Conservation (phyloP, 352 stramenopile genomes). For the Phytopythium litorale region DNA sequence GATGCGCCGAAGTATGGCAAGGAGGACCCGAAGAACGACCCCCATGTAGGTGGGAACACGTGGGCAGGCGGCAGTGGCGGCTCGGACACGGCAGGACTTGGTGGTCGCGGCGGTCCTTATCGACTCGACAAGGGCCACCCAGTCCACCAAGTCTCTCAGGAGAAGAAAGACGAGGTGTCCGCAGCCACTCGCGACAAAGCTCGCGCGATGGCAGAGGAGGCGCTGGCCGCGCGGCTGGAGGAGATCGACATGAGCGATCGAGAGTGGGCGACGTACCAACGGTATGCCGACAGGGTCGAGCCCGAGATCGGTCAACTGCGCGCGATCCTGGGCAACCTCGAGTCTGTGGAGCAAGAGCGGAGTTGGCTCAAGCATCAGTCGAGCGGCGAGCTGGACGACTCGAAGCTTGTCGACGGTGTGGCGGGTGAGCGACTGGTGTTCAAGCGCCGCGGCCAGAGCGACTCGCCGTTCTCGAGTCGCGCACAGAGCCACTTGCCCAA, state of each 20-base stretch:
- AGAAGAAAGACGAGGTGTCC: constrained; percentile 91
- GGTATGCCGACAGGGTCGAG: constrained; percentile 69
- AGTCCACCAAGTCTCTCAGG: constrained; percentile 93
- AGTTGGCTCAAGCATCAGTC: constrained; percentile 93
- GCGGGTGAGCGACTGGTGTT: constrained; percentile 92
- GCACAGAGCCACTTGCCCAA: constrained; percentile 50
- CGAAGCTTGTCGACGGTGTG: constrained; percentile 92
- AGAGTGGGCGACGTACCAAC: constrained; percentile 78
- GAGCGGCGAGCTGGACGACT: constrained; percentile 94
- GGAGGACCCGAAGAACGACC: constrained; percentile 91
- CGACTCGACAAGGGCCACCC: constrained; percentile 92
- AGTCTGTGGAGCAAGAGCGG: constrained; percentile 83
- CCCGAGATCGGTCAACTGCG: constrained; percentile 75
- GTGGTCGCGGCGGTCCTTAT: constrained; percentile 93
- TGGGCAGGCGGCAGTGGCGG: constrained; percentile 93
- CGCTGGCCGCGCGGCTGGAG: constrained; percentile 58
- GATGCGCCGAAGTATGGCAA: constrained; percentile 91
- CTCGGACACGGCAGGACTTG: constrained; percentile 91
- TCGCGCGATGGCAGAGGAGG: constrained; percentile 65
- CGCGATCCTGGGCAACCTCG: constrained; percentile 77
- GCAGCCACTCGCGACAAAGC: constrained; percentile 72
- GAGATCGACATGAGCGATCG: constrained; percentile 86
- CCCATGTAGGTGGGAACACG: constrained; percentile 94
- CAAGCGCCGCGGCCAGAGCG: constrained; percentile 85
- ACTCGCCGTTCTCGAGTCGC: constrained; percentile 39